phyloP scores from a whole-genome alignment of 495 filamentous ascomycete species.

The Letharia columbiana region DNA sequence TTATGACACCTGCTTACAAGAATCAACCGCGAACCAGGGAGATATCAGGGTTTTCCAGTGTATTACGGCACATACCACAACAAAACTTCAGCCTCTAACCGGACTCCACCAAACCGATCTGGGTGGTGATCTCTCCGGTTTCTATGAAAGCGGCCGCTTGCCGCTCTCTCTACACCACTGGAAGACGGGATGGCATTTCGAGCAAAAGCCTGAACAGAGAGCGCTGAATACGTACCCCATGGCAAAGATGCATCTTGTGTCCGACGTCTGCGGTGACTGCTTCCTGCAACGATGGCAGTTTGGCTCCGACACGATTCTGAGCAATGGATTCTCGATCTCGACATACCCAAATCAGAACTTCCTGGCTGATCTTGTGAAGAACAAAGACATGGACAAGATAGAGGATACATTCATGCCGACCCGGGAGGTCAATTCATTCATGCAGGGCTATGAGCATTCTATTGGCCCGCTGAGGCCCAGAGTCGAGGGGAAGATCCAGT shows the following conservation, averaged over 20 bases:
- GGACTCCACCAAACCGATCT: conserved; percentile 47
- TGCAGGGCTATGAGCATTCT: conserved; percentile 18
- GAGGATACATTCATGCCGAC: conserved; percentile 41
- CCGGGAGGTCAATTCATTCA: conserved; percentile 11
- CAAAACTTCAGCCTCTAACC: conserved; percentile 42
- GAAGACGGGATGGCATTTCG: conserved; percentile 46
- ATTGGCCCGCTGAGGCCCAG: conserved; percentile 13
- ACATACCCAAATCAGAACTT: conserved; percentile 39
- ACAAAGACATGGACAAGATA: conserved; percentile 30
- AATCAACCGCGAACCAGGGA: neutral
- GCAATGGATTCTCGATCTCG: conserved; percentile 48
- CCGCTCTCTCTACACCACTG: conserved; percentile 53
- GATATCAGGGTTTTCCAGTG: conserved; percentile 36
- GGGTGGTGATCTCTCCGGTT: conserved; percentile 42
- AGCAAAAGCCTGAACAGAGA: conserved; percentile 46
- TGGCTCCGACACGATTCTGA: conserved; percentile 46
- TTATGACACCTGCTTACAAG: conserved; percentile 34
- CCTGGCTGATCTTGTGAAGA: conserved; percentile 21
- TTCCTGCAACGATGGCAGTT: conserved; percentile 52
- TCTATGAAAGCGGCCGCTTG: conserved; percentile 46
- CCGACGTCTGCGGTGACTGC: conserved; percentile 49
- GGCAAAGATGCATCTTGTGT: conserved; percentile 40
- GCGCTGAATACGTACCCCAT: conserved; percentile 34
- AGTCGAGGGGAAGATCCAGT: conserved; percentile 20
- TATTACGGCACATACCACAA: conserved; percentile 42